A percentile compares a stretch with the other conserved stretches of the same genome.
phyloP scores from a whole-genome alignment of 805 yeast species.

The Myxozyma neglecta region DNA sequence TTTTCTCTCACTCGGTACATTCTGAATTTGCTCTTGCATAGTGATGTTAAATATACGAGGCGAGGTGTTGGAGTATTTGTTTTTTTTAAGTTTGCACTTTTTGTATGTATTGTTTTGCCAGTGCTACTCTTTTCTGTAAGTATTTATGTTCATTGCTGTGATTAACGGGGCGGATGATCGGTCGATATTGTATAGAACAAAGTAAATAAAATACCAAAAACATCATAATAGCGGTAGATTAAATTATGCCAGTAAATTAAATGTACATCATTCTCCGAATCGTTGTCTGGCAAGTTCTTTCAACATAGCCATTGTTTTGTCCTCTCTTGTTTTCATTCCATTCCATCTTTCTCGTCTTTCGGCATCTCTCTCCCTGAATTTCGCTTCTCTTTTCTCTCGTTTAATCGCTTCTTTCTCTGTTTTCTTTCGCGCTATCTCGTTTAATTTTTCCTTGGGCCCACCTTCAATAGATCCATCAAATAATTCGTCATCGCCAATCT shows the following conservation, averaged over 20 bases:
- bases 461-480: slow-evolving; percentile 9
- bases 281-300: slow-evolving; percentile 26
- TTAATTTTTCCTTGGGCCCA: slow-evolving; percentile 9
- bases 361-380: slow-evolving; percentile 25
- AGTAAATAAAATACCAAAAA: not conserved
- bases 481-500: slow-evolving; percentile 24
- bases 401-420: slow-evolving; percentile 23
- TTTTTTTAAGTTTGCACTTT: not conserved
- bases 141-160: not conserved
- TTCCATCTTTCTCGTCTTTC: slow-evolving; percentile 28
- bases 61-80: slow-evolving; percentile 1
- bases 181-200: not conserved
- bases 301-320: slow-evolving; percentile 27
- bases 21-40: not conserved
- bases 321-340: slow-evolving; percentile 21
- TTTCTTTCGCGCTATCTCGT: slow-evolving; percentile 17
- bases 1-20: not conserved
- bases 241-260: not conserved
- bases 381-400: slow-evolving; percentile 23
- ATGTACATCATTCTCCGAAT: slow-evolving; percentile 13
- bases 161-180: not conserved
- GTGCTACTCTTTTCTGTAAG: not conserved
- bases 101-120: not conserved
- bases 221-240: not conserved
- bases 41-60: not conserved